These are phyloP conservation scores for Diaporthe australafricana DNA, from an alignment of 2,329 filamentous ascomycete species.

Conservation along the genomic window DNA sequence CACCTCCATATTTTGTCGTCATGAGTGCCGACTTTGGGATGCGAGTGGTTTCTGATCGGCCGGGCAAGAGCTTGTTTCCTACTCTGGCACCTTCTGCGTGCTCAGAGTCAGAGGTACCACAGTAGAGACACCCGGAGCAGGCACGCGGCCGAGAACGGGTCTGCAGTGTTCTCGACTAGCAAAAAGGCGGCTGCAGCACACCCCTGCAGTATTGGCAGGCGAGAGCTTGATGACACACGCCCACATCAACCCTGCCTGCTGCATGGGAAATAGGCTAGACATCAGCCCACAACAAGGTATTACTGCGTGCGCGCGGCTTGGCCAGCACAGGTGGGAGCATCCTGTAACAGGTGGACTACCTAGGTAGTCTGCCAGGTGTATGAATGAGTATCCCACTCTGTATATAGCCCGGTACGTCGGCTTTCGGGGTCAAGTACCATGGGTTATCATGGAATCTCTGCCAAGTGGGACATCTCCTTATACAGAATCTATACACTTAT, in stretches of 20 bases:
- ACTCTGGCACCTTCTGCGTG: background rate
- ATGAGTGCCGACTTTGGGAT: background rate
- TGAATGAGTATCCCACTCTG: too few relatives aligned
- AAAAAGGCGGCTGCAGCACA: conserved; percentile 3
- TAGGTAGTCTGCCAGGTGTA: too few relatives aligned
- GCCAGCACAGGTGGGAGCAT: background rate
- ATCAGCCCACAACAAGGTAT: conserved; percentile 6
- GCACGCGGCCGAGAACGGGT: conserved; percentile 7
- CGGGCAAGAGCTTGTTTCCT: background rate
- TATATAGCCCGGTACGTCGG: too few relatives aligned
- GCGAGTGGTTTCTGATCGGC: conserved; percentile 6
- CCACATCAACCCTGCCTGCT: conserved; percentile 9
- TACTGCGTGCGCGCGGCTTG: background rate
- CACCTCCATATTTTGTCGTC: conserved; percentile 2
- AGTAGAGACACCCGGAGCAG: background rate
- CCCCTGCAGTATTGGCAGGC: conserved; percentile 1
- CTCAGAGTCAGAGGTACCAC: background rate
- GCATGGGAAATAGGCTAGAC: conserved; percentile 2
- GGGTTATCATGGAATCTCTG: too few relatives aligned
- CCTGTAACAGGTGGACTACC: background rate
- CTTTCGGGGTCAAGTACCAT: too few relatives aligned
- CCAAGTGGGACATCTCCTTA: too few relatives aligned
- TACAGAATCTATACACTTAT: too few relatives aligned
- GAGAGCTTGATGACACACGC: conserved; percentile 10
- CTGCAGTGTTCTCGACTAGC: background rate